Conservation (phyloP, 495 filamentous ascomycete species). For the Tetracladium marchalianum region DNA sequence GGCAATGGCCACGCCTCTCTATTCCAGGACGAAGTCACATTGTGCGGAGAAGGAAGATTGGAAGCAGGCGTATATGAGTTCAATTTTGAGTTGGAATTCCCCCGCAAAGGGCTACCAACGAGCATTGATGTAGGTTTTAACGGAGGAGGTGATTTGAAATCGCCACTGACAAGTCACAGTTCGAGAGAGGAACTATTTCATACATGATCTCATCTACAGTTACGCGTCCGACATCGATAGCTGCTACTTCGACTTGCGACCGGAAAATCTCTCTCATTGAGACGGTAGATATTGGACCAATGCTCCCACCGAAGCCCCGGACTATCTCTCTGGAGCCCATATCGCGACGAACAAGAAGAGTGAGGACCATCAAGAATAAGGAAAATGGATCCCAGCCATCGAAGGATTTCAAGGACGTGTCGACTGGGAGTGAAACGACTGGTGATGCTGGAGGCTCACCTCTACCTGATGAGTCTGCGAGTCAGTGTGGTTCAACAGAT, state of each 20-base stretch:
- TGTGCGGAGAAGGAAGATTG: constrained; percentile 84
- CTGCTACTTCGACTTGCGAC: constrained; percentile 67
- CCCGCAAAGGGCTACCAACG: constrained; percentile 72
- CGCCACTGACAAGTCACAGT: constrained; percentile 43
- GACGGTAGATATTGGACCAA: constrained; percentile 50
- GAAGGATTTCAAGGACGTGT: constrained; percentile 2
- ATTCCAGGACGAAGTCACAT: constrained; percentile 82
- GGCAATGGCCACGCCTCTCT: constrained; percentile 76
- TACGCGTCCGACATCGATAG: constrained; percentile 81
- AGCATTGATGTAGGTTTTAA: constrained; percentile 77
- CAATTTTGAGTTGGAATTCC: constrained; percentile 75
- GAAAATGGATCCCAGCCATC: constrained; percentile 1
- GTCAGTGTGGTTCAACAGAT: constrained; percentile 13
- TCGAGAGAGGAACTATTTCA: constrained; percentile 86
- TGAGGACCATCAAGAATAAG: constrained; percentile 13
- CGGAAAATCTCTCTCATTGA: constrained; percentile 71
- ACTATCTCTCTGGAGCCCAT: constrained; percentile 77
- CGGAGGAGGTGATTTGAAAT: background rate
- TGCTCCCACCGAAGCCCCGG: constrained; percentile 51
- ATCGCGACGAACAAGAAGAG: constrained; percentile 18
- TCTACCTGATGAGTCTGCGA: constrained; percentile 18
- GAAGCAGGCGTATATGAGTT: constrained; percentile 85
- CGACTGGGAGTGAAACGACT: constrained; percentile 5
- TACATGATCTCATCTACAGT: constrained; percentile 85
- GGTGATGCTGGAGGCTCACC: constrained; percentile 7